phyloP scores from a whole-genome alignment of 179 eudicot species.

The Spergularia azorica region DNA sequence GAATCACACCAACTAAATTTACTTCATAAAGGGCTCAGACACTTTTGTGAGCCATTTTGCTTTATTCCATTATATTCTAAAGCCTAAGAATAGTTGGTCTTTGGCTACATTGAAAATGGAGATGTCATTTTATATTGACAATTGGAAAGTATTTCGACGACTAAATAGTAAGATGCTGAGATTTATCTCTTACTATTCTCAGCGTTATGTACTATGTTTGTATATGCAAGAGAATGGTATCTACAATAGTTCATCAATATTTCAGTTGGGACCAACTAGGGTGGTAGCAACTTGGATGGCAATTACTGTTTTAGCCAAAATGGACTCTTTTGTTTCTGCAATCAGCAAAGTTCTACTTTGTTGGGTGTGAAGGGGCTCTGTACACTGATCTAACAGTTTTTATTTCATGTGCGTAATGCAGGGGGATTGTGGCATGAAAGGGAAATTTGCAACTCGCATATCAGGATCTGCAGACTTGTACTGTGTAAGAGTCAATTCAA shows the following conservation, averaged over 20 bases:
- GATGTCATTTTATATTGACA: too few species aligned
- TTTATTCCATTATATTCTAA: too few species aligned
- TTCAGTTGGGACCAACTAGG: neutral
- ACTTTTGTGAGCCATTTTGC: too few species aligned
- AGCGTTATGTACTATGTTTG: neutral
- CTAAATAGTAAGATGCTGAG: neutral
- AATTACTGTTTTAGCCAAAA: neutral
- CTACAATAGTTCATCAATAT: neutral
- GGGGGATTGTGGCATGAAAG: slow-evolving; percentile 97
- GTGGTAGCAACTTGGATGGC: neutral
- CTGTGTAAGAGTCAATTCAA: slow-evolving; percentile 46
- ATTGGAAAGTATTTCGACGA: neutral
- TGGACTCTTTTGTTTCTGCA: neutral
- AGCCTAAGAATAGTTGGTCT: too few species aligned
- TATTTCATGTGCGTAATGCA: slow-evolving; percentile 27
- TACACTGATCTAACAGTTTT: neutral
- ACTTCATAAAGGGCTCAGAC: too few species aligned
- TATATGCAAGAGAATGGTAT: slow-evolving; percentile 11
- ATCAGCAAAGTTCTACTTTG: neutral
- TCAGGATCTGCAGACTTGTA: slow-evolving; percentile 96
- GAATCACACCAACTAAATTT: too few species aligned
- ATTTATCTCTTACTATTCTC: neutral
- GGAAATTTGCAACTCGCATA: slow-evolving; percentile 86
- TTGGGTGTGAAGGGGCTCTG: neutral
- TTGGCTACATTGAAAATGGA: too few species aligned